These are phyloP conservation scores for Lojkania enalia DNA, from an alignment of 2,329 filamentous ascomycete species.

Conservation along the genomic window DNA sequence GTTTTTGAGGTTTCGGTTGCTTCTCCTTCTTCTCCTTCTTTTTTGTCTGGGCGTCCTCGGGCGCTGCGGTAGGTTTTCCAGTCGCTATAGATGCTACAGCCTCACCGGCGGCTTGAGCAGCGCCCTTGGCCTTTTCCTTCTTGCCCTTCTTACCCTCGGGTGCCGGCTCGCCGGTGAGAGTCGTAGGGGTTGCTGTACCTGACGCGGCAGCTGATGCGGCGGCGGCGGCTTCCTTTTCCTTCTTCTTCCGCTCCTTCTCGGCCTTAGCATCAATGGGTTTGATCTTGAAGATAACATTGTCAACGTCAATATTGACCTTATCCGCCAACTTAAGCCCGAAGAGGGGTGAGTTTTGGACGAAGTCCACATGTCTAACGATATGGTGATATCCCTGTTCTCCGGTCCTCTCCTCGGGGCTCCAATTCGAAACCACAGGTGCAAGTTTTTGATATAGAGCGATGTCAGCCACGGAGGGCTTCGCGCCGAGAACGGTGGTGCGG, in stretches of 20 bases:
- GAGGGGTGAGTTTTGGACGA: constrained; percentile 83
- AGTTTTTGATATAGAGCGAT: constrained; percentile 80
- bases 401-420: constrained; percentile 84
- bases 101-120: constrained; percentile 58
- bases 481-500: constrained; percentile 85
- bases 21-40: constrained; percentile 93
- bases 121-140: constrained; percentile 53
- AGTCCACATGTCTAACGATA: constrained; percentile 89
- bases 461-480: constrained; percentile 87
- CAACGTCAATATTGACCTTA: constrained; percentile 77
- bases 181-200: constrained; percentile 46
- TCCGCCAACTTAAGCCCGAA: constrained; percentile 73
- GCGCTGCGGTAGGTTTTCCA: constrained; percentile 47
- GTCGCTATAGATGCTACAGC: constrained; percentile 53
- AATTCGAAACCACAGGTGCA: constrained; percentile 74
- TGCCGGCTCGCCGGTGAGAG: constrained; percentile 33
- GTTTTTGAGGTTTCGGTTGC: constrained; percentile 70
- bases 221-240: constrained; percentile 75
- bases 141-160: constrained; percentile 51
- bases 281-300: constrained; percentile 83
- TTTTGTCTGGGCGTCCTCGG: constrained; percentile 47
- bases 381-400: constrained; percentile 88
- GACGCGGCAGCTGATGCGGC: constrained; percentile 59
- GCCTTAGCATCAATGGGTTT: constrained; percentile 89
- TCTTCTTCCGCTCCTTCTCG: constrained; percentile 95